A percentile compares a stretch with the other conserved stretches of the same genome.
Conservation (phyloP, 768 basidiomycete species). For the Nevesoporus exiguus region DNA sequence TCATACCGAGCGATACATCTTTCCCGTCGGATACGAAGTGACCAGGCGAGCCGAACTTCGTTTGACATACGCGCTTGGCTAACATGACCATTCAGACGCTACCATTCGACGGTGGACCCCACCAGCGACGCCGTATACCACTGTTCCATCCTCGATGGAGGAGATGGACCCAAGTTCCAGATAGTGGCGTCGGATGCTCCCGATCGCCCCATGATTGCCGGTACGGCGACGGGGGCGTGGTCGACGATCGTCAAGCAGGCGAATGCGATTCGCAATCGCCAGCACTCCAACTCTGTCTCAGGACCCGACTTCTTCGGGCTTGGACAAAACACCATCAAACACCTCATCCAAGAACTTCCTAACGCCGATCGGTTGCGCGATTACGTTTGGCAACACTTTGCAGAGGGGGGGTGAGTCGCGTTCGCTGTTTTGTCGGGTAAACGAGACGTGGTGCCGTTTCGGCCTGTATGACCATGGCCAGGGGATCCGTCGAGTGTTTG, state of each 20-base stretch:
- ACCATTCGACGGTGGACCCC: slow-evolving; percentile 72
- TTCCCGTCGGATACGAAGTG: slow-evolving; percentile 83
- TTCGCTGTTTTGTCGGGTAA: slow-evolving; percentile 9
- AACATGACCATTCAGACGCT: slow-evolving; percentile 48
- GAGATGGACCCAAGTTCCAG: slow-evolving; percentile 83
- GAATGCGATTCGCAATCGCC: slow-evolving; percentile 73
- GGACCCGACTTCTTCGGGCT: slow-evolving; percentile 88
- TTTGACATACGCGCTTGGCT: background rate
- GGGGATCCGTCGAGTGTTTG: slow-evolving; percentile 1
- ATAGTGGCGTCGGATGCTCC: slow-evolving; percentile 72
- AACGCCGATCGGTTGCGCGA: slow-evolving; percentile 67
- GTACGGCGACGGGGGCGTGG: slow-evolving; percentile 89
- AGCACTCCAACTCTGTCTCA: slow-evolving; percentile 84
- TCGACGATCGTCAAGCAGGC: slow-evolving; percentile 79
- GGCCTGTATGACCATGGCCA: slow-evolving; percentile 10
- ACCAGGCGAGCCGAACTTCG: slow-evolving; percentile 49
- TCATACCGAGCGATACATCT: slow-evolving; percentile 85
- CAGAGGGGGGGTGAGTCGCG: slow-evolving; percentile 75
- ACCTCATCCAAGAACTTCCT: slow-evolving; percentile 82
- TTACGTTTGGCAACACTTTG: slow-evolving; percentile 85
- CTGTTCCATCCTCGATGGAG: slow-evolving; percentile 82
- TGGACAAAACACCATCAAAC: slow-evolving; percentile 85
- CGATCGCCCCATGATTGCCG: slow-evolving; percentile 71
- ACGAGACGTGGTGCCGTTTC: slow-evolving; percentile 9
- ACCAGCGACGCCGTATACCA: slow-evolving; percentile 67